Evolutionary conservation across 441 rosid species (phyloP).

Genomic region (Viola pubescens): DNA sequence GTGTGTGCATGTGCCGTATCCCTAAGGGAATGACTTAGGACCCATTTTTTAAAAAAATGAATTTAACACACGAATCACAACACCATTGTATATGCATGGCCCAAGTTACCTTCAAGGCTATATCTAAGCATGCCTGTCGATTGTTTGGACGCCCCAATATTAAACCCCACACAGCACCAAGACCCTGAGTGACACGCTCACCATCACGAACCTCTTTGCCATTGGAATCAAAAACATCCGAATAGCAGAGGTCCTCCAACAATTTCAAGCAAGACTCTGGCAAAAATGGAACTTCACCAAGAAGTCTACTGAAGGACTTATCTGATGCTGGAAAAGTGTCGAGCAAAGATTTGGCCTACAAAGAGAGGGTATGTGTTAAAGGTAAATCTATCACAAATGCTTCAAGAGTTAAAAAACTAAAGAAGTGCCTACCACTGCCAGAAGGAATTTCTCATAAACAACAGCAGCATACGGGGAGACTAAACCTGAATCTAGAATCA

Average conservation of each 20-base stretch:
- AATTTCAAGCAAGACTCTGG: conserved; percentile 74
- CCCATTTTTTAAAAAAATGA: conserved; percentile 11
- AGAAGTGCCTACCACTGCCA: conserved; percentile 65
- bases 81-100: conserved; percentile 12
- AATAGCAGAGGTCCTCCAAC: conserved; percentile 75
- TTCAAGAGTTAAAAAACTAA: conserved; percentile 13
- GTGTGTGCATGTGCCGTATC: not conserved
- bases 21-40: not conserved
- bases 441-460: conserved; percentile 73
- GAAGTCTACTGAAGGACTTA: conserved; percentile 93
- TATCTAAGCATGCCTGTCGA: conserved; percentile 82
- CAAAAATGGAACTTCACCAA: conserved; percentile 88
- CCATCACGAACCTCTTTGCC: conserved; percentile 71
- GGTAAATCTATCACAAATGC: conserved; percentile 20
- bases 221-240: conserved; percentile 49
- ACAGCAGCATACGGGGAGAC: conserved; percentile 46
- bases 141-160: conserved; percentile 86
- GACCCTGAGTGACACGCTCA: conserved; percentile 99
- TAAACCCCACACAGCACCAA: conserved; percentile 98
- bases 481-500: conserved; percentile 38
- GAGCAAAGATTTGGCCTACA: conserved; percentile 86
- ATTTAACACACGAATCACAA: conserved; percentile 14
- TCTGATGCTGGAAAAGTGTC: conserved; percentile 90
- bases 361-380: conserved; percentile 25
- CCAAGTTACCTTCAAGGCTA: conserved; percentile 74